These are phyloP conservation scores for Phalaenopsis aphrodite DNA, from an alignment of 106 monocot genomes.

Conservation along the genomic window DNA sequence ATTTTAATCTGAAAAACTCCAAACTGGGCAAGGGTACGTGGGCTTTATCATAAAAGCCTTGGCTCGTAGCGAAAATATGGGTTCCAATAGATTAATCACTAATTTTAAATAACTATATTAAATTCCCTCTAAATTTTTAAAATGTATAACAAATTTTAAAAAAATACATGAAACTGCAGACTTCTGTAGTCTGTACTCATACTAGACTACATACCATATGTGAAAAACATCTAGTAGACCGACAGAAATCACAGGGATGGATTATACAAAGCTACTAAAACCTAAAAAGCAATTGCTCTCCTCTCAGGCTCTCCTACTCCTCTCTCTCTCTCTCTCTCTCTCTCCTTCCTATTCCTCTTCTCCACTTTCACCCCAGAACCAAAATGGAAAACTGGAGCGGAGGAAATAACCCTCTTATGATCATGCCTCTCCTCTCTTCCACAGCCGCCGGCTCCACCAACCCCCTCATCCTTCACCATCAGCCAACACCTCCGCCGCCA, in stretches of 20 bases:
- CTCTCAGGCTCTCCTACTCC: background rate
- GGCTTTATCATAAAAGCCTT: too few relatives aligned
- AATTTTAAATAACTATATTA: too few relatives aligned
- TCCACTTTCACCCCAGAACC: too few relatives aligned
- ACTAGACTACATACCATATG: background rate
- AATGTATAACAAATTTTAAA: too few relatives aligned
- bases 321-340: background rate
- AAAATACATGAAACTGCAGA: too few relatives aligned
- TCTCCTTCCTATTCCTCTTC: background rate
- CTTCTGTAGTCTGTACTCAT: too few relatives aligned
- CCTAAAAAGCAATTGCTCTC: background rate
- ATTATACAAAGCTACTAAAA: slow-evolving; percentile 7
- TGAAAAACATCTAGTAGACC: background rate
- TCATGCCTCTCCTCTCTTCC: slow-evolving; percentile 41
- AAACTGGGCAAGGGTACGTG: too few relatives aligned
- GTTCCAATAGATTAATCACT: too few relatives aligned
- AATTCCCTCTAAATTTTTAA: too few relatives aligned
- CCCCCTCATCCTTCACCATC: background rate
- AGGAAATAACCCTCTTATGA: slow-evolving; percentile 24
- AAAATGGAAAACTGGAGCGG: slow-evolving; percentile 3
- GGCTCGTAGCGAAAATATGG: too few relatives aligned
- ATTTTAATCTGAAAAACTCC: too few relatives aligned
- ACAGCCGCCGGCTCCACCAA: slow-evolving; percentile 10
- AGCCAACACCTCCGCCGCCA: background rate
- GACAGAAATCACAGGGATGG: slow-evolving; percentile 1